Evolutionary conservation across 2,329 filamentous ascomycete genomes (phyloP).

Genomic region (Cercospora citrullina): DNA sequence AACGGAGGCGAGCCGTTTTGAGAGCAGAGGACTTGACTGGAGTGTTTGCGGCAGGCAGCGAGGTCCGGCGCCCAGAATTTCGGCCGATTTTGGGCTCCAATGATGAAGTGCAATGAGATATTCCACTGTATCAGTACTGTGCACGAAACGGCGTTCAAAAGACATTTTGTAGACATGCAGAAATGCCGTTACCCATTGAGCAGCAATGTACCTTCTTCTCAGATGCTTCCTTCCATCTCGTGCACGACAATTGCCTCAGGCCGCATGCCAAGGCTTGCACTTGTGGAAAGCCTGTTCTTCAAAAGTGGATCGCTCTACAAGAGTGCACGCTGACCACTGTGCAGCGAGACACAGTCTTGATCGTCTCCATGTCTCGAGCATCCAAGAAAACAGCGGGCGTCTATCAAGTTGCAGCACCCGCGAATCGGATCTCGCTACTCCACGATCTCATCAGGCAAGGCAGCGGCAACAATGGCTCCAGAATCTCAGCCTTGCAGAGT

Average conservation of each 20-base stretch:
- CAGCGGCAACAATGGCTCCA: neutral
- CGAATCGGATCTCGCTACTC: neutral
- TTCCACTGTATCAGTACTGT: neutral
- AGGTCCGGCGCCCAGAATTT: neutral
- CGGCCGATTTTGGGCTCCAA: neutral
- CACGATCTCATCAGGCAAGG: neutral
- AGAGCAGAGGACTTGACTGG: neutral
- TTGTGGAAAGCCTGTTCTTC: neutral
- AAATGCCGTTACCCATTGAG: neutral
- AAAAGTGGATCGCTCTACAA: neutral
- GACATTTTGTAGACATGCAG: neutral
- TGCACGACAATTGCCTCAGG: neutral
- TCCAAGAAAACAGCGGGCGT: neutral
- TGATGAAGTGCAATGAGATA: neutral
- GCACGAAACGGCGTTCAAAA: neutral
- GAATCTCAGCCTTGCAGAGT: neutral
- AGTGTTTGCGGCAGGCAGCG: neutral
- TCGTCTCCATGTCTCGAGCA: neutral
- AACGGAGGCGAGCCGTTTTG: neutral
- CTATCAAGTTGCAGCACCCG: neutral
- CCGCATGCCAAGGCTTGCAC: neutral
- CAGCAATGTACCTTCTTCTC: neutral
- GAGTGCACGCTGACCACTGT: neutral
- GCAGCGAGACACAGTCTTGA: neutral
- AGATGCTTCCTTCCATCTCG: neutral